phyloP scores from a whole-genome alignment of 2,329 filamentous ascomycete species.

The Clarireedia hainanense region DNA sequence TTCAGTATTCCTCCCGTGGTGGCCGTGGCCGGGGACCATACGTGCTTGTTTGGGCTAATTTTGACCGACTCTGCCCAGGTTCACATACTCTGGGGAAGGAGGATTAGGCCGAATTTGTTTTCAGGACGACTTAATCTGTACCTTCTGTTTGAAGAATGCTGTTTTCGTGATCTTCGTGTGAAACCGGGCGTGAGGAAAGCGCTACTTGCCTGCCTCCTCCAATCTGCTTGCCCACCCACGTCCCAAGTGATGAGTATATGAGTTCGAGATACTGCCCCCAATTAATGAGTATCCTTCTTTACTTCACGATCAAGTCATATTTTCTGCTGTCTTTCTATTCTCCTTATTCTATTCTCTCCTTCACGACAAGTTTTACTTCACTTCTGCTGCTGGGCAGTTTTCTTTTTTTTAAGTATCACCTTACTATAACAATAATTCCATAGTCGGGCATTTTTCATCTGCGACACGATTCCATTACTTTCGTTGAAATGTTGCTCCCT shows the following conservation, averaged over 20 bases:
- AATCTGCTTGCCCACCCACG: not conserved
- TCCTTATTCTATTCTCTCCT: not conserved
- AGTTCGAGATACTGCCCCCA: not conserved
- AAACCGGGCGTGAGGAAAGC: too few relatives aligned
- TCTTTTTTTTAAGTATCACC: not conserved
- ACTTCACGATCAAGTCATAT: not conserved
- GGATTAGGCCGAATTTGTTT: too few relatives aligned
- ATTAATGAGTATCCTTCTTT: not conserved
- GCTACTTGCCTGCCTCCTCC: too few relatives aligned
- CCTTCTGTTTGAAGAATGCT: too few relatives aligned
- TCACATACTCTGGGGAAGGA: too few relatives aligned
- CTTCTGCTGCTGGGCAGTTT: conserved; percentile 3
- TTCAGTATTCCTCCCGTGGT: not conserved
- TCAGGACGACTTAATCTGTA: too few relatives aligned
- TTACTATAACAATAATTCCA: not conserved
- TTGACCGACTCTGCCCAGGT: too few relatives aligned
- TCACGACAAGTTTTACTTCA: not conserved
- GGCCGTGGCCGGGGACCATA: too few relatives aligned
- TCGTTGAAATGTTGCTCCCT: not conserved
- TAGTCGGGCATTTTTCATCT: not conserved
- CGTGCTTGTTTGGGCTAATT: not conserved
- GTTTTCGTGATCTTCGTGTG: too few relatives aligned
- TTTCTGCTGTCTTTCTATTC: not conserved
- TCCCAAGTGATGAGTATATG: not conserved
- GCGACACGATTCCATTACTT: not conserved